Evolutionary conservation across 192 early-diverging fungal species (phyloP).

Genomic region (Gaertneriomyces sp.): DNA sequence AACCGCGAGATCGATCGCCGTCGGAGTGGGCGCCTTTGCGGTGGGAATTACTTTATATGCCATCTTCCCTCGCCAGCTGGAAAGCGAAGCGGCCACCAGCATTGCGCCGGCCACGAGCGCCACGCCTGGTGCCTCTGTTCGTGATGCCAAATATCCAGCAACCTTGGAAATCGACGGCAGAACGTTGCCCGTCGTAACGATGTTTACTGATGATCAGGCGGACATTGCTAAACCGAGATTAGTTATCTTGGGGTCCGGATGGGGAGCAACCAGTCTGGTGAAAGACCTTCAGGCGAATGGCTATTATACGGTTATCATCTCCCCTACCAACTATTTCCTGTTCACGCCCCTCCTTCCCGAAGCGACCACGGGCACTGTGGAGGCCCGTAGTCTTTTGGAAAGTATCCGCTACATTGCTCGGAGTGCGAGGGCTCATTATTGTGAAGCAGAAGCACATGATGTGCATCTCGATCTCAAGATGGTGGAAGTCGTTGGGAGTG

Average conservation of each 20-base stretch:
- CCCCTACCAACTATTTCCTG: constrained; percentile 42
- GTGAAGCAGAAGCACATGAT: constrained; percentile 31
- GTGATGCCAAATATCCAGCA: constrained; percentile 10
- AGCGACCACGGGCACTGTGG: constrained; percentile 37
- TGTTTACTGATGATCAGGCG: constrained; percentile 26
- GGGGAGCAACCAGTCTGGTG: constrained; percentile 40
- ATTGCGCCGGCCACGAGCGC: too few species aligned
- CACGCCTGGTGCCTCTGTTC: too few species aligned
- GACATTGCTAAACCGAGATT: constrained; percentile 30
- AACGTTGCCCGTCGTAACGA: constrained; percentile 23
- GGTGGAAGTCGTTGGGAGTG: constrained; percentile 19
- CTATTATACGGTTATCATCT: constrained; percentile 37
- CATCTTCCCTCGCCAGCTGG: too few species aligned
- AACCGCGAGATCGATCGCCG: too few species aligned
- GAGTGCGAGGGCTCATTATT: constrained; percentile 15
- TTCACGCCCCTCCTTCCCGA: constrained; percentile 48
- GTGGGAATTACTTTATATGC: too few species aligned
- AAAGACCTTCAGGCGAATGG: constrained; percentile 34
- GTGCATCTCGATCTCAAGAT: constrained; percentile 29
- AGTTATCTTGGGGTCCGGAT: constrained; percentile 40
- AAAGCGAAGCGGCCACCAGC: too few species aligned
- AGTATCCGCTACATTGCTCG: constrained; percentile 35
- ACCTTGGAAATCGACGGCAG: constrained; percentile 18
- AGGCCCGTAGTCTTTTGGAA: constrained; percentile 33
- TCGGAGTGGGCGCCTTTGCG: too few species aligned